phyloP scores from a whole-genome alignment of 1,139 yeast genomes.

The Saccharomycopsis hybrid region DNA sequence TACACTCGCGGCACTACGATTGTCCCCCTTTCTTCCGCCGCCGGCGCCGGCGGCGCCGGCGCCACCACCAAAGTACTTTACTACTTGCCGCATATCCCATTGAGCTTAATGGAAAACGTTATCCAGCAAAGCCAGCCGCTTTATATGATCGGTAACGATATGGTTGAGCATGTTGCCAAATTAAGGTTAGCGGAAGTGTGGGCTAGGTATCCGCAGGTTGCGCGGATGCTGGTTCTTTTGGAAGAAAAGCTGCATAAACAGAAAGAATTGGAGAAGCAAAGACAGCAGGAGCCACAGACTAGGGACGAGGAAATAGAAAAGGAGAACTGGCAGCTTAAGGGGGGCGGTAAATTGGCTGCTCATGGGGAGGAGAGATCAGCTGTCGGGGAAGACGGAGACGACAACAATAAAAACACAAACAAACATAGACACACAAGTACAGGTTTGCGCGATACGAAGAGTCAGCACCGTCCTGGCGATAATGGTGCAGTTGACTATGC shows the following conservation, averaged over 20 bases:
- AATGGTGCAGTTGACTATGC: too few species aligned
- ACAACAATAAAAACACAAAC: too few species aligned
- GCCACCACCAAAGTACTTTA: too few species aligned
- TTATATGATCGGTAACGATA: constrained; percentile 40
- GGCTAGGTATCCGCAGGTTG: background rate
- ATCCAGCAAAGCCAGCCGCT: constrained; percentile 31
- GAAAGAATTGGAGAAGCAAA: background rate
- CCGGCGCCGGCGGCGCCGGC: too few species aligned
- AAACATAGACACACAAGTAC: too few species aligned
- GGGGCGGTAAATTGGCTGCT: background rate
- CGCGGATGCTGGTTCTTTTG: constrained; percentile 2
- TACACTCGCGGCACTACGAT: background rate
- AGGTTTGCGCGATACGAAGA: too few species aligned
- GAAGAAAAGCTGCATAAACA: background rate
- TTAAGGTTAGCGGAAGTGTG: background rate
- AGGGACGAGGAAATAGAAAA: background rate
- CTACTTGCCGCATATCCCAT: constrained; percentile 50
- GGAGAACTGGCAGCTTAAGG: too few species aligned
- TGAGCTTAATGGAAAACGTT: constrained; percentile 36
- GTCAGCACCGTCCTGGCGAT: too few species aligned
- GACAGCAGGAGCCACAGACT: background rate
- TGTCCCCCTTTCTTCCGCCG: too few species aligned
- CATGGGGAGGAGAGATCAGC: too few species aligned
- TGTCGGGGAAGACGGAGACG: too few species aligned
- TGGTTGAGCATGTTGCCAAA: constrained; percentile 34